These are phyloP conservation scores for Aureobasidium namibiae DNA, from an alignment of 2,329 filamentous ascomycete species.

Conservation along the genomic window DNA sequence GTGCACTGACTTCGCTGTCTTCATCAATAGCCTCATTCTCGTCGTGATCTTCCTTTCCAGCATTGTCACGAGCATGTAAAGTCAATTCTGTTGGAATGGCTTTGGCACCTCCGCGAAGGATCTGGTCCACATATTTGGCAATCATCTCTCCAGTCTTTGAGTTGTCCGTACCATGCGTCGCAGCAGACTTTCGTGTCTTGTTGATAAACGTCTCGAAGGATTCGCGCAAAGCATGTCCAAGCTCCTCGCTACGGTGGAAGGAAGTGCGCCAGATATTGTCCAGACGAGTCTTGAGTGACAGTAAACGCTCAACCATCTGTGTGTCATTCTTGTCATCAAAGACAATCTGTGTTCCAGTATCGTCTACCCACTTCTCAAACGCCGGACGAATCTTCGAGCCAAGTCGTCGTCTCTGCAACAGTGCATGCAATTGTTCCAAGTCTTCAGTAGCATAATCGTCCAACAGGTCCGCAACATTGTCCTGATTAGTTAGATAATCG, in stretches of 20 bases:
- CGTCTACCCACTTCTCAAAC: constrained; percentile 72
- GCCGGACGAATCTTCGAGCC: constrained; percentile 61
- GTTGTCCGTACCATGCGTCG: constrained; percentile 71
- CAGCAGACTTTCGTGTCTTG: constrained; percentile 62
- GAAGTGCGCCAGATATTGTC: constrained; percentile 69
- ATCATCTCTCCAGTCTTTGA: constrained; percentile 98
- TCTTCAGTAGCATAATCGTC: constrained; percentile 60
- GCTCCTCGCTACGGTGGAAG: constrained; percentile 67
- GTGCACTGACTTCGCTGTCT: constrained; percentile 82
- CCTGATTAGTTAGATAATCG: constrained; percentile 29
- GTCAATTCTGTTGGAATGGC: constrained; percentile 63
- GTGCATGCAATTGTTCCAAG: constrained; percentile 66
- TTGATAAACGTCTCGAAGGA: constrained; percentile 90
- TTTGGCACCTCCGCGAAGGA: constrained; percentile 81
- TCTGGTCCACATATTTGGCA: constrained; percentile 87
- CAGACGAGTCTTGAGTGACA: constrained; percentile 71
- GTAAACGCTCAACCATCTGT: constrained; percentile 76
- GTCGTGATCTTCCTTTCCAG: constrained; percentile 54
- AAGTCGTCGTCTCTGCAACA: constrained; percentile 65
- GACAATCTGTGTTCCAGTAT: constrained; percentile 68
- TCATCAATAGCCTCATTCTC: constrained; percentile 66
- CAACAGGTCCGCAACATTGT: constrained; percentile 64
- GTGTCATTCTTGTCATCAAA: constrained; percentile 69
- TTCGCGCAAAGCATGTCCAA: constrained; percentile 72
- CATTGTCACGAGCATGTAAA: constrained; percentile 41